Base-by-base conservation (phyloP, 1,284 basidiomycete genomes). In the Trichosporon sp. region DNA sequence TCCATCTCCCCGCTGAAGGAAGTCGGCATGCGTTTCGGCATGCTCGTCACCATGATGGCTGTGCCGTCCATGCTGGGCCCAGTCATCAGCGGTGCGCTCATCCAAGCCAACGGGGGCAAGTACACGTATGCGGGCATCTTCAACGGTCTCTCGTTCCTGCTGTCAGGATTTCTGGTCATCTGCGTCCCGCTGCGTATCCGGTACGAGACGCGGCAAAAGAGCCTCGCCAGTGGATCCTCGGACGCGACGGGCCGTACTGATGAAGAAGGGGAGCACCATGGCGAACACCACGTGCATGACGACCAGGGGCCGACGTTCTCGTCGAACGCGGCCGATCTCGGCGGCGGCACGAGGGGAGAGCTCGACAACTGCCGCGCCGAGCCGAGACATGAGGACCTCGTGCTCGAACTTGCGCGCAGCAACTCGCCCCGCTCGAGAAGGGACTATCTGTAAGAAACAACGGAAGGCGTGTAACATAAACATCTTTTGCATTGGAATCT, bases 21-120 rank as follows among this genome's bases (percentile, higher is more conserved):
- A 70, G 78, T 79, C 21, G 83, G 83, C 0, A 79, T 81, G 75
- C 68, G 83, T 14, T 72, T 84, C 40, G 82, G 83, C 19, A 80
- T 84, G 79, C 68, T 82, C 66, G 80, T 80, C 76, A 74, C 74
- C 1, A 40, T 77, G 16, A 74, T 78, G 7, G 73, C 77, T 0
- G 61, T 83, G 4, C 77, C 79, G 1, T 70, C 76, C 7, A 73
- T 83, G 26, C 73, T 78, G 11, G 81, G 83, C 1, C 83, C 83
- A 5, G 78, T 79, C n/a, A 78, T 80, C 56, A 68, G 66, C 14
- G 59, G 59, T 4, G 59, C 59, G 32, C 66, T 67, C 16, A 67
- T 67, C 66, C 48, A 48, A n/a, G 66, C 66, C n/a, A 35, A 5
- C 31, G 21, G 32, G 14, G 66, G 48, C 31, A 32, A 37, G 48